Percentiles rank a stretch among this genome's conserved stretches.
Conservation (phyloP, 2,329 filamentous ascomycete genomes). For the Trichoderma atrobrunneum region DNA sequence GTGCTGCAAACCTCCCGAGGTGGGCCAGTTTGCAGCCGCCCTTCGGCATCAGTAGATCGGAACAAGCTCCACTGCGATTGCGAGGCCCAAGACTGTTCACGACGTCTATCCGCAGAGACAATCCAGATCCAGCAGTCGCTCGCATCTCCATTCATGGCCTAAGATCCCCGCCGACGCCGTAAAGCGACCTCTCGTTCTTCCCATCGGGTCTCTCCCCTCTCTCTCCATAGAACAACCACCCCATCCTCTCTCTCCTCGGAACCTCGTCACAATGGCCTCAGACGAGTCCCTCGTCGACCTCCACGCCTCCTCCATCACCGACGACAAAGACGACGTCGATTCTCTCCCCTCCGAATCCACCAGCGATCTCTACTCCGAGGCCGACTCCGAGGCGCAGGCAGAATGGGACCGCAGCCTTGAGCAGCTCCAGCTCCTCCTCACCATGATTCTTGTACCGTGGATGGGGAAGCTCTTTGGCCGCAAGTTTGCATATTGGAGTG, state of each 20-base stretch:
- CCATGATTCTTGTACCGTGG: constrained; percentile 93
- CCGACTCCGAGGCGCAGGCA: constrained; percentile 79
- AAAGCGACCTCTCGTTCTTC: background rate
- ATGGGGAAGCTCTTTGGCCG: constrained; percentile 91
- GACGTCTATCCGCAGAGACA: background rate
- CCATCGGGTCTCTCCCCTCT: background rate
- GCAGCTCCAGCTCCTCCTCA: constrained; percentile 87
- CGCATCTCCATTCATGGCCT: background rate
- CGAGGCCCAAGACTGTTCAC: background rate
- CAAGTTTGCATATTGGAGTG: constrained; percentile 96
- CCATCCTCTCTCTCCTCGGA: background rate
- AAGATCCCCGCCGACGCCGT: background rate
- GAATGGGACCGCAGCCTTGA: constrained; percentile 95
- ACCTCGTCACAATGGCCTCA: constrained; percentile 29
- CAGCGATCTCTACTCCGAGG: constrained; percentile 56
- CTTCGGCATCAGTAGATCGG: background rate
- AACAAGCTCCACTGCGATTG: constrained; percentile 12
- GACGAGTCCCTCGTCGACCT: constrained; percentile 52
- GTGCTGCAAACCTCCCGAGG: background rate
- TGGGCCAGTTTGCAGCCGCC: background rate
- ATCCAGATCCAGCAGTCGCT: background rate
- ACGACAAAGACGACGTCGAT: constrained; percentile 56
- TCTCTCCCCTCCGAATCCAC: constrained; percentile 62
- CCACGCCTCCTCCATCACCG: constrained; percentile 44
- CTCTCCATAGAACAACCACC: background rate